Evolutionary conservation across 768 basidiomycete species (phyloP), one percentile per base, ranked within the genome.

Genomic region (Tylopilus subfusipes): DNA sequence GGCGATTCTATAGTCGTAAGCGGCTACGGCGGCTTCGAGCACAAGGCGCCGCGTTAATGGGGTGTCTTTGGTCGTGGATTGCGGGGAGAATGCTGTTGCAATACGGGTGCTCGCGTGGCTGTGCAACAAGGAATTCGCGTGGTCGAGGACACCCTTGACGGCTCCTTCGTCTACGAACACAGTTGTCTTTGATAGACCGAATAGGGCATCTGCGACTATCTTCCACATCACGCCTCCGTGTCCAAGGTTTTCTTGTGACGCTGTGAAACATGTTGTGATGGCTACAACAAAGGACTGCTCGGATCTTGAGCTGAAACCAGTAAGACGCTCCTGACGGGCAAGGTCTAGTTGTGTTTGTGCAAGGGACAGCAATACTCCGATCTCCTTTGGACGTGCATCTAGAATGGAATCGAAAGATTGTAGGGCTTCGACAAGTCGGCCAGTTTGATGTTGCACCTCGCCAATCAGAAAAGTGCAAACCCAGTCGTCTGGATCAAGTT

Each of bases 201-300:
- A 83, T 5, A 90, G 68, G 4, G 87, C 83, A 67, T 99, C 95
- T 0, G 83, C 90, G 12, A 85, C 76, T 8, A 78, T 73, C 68
- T 98, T 98, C 96, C 95, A 98, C 5, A 81, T 81, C 3, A 90
- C 75, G 5, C 79, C 74, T 18, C 88, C 81, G 67, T 89, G 87
- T 1, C 87, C 86, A 10, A 82, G 68, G 40, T 78, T 78, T 18
- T 74, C 72, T 40, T 78, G 72, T 48, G 88, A 73, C 21, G 76
- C 69, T 38, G 68, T 65, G 48, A 86, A 63, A 18, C 83, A 77
- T 14, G 79, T 74, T 6, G 65, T 63, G 42, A 92, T 76, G n/a
- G 83, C 76, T n/a, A 73, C 70, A 31, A 84, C 62, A 58, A 94
- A 85, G 2, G 91, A 90, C 31, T 73, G 70, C 62, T 93, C 86